Conservation (phyloP, 1,284 basidiomycete genomes). For the Ustilago xerochloae region DNA sequence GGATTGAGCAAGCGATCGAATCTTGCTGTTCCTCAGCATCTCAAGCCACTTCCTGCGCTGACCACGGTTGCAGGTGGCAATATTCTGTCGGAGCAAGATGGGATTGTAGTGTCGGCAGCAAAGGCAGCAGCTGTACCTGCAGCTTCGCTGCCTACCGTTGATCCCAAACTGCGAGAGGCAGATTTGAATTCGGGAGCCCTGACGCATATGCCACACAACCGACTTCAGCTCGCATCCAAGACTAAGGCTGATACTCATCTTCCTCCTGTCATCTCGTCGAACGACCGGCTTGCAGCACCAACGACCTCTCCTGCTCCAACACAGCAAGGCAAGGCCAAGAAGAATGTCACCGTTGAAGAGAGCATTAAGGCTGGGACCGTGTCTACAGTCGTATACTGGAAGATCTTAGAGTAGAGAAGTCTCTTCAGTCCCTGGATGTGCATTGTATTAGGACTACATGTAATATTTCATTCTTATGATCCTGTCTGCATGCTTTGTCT, state of each 20-base stretch:
- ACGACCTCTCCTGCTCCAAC: background rate
- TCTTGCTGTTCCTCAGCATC: slow-evolving; percentile 76
- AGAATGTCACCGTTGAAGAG: slow-evolving; percentile 49
- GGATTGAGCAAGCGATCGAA: slow-evolving; percentile 86
- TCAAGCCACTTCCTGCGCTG: slow-evolving; percentile 70
- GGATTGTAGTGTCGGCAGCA: slow-evolving; percentile 12
- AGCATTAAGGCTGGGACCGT: slow-evolving; percentile 54
- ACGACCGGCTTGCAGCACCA: slow-evolving; percentile 8
- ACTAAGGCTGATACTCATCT: slow-evolving; percentile 45
- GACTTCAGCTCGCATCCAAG: slow-evolving; percentile 56
- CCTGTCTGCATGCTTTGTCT: background rate
- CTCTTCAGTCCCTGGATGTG: background rate
- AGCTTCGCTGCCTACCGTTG: slow-evolving; percentile 10
- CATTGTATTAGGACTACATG: background rate
- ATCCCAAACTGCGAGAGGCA: slow-evolving; percentile 48
- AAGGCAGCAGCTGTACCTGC: slow-evolving; percentile 21
- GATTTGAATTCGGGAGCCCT: slow-evolving; percentile 57
- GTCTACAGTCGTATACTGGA: slow-evolving; percentile 61
- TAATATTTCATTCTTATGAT: background rate
- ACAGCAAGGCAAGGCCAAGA: slow-evolving; percentile 37
- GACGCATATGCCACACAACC: slow-evolving; percentile 64
- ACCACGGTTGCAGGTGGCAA: slow-evolving; percentile 26
- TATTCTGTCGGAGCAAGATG: slow-evolving; percentile 31
- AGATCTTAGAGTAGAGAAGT: slow-evolving; percentile 31
- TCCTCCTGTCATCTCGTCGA: slow-evolving; percentile 17